A percentile compares a stretch with the other conserved stretches of the same genome.
Evolutionary conservation across 2,329 filamentous ascomycete genomes (phyloP).

Genomic region (Tolypocladium tundrense): DNA sequence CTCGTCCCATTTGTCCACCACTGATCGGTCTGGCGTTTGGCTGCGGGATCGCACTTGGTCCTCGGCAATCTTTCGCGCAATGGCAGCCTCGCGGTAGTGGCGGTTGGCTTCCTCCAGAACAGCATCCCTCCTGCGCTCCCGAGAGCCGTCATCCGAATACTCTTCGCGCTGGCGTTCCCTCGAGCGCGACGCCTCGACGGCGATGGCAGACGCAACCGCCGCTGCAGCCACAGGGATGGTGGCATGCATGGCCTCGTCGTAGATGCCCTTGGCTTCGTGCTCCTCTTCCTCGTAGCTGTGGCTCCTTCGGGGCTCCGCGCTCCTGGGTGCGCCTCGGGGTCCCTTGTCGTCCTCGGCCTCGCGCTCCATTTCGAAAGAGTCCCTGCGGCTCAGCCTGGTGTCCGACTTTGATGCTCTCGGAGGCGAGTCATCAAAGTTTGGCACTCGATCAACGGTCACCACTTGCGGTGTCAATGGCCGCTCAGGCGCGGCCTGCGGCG

Average conservation of each 20-base stretch:
- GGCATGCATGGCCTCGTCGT: conserved; percentile 35
- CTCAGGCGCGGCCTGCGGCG: conserved; percentile 5
- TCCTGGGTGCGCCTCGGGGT: conserved; percentile 7
- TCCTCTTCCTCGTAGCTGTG: conserved; percentile 26
- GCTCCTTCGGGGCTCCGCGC: conserved; percentile 9
- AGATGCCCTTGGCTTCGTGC: conserved; percentile 32
- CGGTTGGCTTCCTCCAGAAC: conserved; percentile 48
- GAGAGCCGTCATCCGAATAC: conserved; percentile 22
- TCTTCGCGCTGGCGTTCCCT: conserved; percentile 20
- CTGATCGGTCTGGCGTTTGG: conserved; percentile 39
- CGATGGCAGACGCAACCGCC: conserved; percentile 36
- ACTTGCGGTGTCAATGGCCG: conserved; percentile 39
- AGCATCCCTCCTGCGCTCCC: conserved; percentile 22
- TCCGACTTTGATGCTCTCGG: conserved; percentile 14
- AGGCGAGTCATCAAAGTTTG: conserved; percentile 32
- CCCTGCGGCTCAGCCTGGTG: conserved; percentile 35
- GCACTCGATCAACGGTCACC: conserved; percentile 43
- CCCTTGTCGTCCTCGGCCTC: conserved; percentile 19
- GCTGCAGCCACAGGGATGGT: conserved; percentile 38
- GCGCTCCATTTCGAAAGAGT: conserved; percentile 36
- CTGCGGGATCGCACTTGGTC: conserved; percentile 44
- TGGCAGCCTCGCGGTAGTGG: conserved; percentile 44
- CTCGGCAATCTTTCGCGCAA: conserved; percentile 42
- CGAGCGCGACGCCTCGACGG: conserved; percentile 28
- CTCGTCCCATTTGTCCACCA: conserved; percentile 43